phyloP scores from a whole-genome alignment of 352 stramenopile genomes.

The Blastocystis sp. region DNA sequence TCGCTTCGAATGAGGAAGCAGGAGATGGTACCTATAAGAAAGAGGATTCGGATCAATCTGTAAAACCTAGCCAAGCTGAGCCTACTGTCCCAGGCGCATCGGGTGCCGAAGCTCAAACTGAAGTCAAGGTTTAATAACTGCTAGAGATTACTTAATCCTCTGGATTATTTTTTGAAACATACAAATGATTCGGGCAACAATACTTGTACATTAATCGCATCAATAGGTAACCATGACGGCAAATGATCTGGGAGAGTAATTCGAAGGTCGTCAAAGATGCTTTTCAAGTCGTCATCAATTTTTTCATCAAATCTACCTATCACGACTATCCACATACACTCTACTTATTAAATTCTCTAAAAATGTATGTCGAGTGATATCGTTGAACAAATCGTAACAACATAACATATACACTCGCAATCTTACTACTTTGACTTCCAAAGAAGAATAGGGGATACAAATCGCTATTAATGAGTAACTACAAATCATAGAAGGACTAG shows the following conservation, averaged over 20 bases:
- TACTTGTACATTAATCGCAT: slow-evolving; percentile 34
- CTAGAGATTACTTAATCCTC: neutral
- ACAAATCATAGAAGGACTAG: neutral
- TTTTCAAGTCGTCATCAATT: slow-evolving; percentile 49
- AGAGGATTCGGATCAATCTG: neutral
- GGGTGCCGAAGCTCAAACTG: too few species aligned
- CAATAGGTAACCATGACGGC: neutral
- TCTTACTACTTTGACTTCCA: slow-evolving; percentile 49
- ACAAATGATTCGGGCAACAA: slow-evolving; percentile 5
- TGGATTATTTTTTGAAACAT: slow-evolving; percentile 9
- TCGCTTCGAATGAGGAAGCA: neutral
- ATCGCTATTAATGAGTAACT: slow-evolving; percentile 19
- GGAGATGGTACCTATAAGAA: neutral
- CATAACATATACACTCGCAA: slow-evolving; percentile 55
- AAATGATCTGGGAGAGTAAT: neutral
- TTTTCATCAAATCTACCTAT: slow-evolving; percentile 44
- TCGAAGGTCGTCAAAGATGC: slow-evolving; percentile 51
- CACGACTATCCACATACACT: too few species aligned
- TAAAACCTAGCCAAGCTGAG: neutral
- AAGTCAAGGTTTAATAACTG: too few species aligned
- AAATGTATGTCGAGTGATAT: slow-evolving; percentile 44
- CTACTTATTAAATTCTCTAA: slow-evolving; percentile 40
- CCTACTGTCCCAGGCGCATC: neutral
- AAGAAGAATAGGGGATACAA: slow-evolving; percentile 53
- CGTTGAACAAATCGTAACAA: slow-evolving; percentile 31